A percentile compares a stretch with the other conserved stretches of the same genome.
These are phyloP conservation scores for Eucalyptus virginea DNA, from an alignment of 345 rosid species.

Conservation along the genomic window DNA sequence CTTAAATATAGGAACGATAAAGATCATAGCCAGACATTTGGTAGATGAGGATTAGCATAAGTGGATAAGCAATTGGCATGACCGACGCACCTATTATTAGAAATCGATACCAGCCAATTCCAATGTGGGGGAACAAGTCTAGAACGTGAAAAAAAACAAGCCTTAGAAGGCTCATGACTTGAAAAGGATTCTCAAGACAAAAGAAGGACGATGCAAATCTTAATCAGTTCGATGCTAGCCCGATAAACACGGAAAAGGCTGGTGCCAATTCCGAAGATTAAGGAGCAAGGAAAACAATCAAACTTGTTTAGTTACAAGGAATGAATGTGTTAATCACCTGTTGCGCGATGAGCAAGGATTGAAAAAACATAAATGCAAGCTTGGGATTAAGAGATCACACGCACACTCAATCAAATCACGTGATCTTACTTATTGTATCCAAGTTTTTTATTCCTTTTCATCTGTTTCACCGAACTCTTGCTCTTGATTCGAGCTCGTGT, in stretches of 20 bases:
- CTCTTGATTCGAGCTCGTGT: neutral
- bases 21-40: neutral
- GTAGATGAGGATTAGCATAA: neutral
- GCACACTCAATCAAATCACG: neutral
- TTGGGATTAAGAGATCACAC: accelerated
- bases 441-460: neutral
- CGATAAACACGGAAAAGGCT: neutral
- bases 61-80: neutral
- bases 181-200: neutral
- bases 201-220: neutral
- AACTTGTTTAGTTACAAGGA: neutral
- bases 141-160: neutral
- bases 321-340: neutral
- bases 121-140: neutral
- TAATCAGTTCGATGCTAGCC: neutral
- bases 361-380: neutral
- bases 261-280: neutral
- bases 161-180: neutral
- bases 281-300: neutral
- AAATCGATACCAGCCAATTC: neutral
- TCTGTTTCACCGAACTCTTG: accelerated
- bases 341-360: neutral
- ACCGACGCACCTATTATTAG: neutral
- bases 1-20: neutral
- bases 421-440: neutral